Percentiles rank a stretch among this genome's conserved stretches.
Conservation (phyloP, 106 monocot species). For the Xerophyta viscosa region DNA sequence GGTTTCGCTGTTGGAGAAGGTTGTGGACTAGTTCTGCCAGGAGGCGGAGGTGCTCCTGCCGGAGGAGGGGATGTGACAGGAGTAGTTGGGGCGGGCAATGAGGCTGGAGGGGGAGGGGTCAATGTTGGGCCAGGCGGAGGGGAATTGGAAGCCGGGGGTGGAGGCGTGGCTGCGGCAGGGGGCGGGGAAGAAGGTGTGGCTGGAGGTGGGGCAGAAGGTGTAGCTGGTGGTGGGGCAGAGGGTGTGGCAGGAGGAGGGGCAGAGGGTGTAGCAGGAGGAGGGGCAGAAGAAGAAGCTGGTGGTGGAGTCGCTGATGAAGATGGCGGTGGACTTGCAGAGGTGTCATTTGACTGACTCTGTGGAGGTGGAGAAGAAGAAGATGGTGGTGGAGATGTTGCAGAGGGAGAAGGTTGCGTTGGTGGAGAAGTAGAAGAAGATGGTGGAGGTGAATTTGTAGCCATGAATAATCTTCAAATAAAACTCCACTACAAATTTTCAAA, state of each 20-base stretch:
- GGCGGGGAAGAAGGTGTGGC: no score
- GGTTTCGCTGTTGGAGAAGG: slow-evolving; percentile 4
- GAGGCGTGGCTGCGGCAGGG: no score
- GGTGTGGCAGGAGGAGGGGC: neutral
- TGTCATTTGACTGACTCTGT: no score
- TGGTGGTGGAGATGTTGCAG: neutral
- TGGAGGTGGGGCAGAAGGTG: neutral
- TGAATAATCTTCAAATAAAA: no score
- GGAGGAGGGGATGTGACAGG: neutral
- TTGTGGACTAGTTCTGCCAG: neutral
- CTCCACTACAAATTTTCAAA: no score
- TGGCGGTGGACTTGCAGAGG: slow-evolving; percentile 1
- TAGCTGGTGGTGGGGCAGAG: neutral
- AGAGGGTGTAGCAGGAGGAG: neutral
- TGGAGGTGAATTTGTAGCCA: neutral
- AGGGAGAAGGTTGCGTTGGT: neutral
- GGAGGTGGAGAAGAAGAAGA: neutral
- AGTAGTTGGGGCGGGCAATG: no score
- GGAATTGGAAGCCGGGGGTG: no score
- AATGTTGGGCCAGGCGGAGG: no score
- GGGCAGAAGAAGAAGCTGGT: neutral
- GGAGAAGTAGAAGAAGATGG: neutral
- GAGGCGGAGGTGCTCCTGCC: neutral
- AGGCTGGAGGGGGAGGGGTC: no score
- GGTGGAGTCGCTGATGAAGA: neutral